These are phyloP conservation scores for Fusarium musae DNA, from an alignment of 2,329 filamentous ascomycete species.

Conservation along the genomic window DNA sequence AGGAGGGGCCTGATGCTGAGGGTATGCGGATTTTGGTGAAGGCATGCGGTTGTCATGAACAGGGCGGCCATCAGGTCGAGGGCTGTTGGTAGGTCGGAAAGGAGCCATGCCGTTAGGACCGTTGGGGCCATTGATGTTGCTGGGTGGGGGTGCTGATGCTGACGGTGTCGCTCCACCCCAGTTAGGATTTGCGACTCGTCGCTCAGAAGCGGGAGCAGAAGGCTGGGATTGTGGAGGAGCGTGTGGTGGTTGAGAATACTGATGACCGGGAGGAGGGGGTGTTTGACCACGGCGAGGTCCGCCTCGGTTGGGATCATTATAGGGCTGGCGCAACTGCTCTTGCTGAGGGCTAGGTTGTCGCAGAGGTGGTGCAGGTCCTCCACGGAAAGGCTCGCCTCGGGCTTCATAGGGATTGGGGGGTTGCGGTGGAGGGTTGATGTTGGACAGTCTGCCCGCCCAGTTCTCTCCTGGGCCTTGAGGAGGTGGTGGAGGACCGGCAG, in stretches of 20 bases:
- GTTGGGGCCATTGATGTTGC: conserved; percentile 50
- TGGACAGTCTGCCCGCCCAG: conserved; percentile 75
- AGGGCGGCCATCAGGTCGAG: conserved; percentile 84
- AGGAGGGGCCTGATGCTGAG: conserved; percentile 72
- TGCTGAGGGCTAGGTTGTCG: conserved; percentile 81
- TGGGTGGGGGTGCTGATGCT: conserved; percentile 51
- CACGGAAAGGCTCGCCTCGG: conserved; percentile 73
- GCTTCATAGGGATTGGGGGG: conserved; percentile 85
- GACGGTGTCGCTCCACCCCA: conserved; percentile 66
- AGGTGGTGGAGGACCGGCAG: conserved; percentile 70
- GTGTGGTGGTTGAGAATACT: conserved; percentile 62
- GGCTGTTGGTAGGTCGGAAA: conserved; percentile 78
- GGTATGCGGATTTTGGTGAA: conserved; percentile 90
- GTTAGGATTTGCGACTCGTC: conserved; percentile 69
- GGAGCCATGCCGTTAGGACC: conserved; percentile 69
- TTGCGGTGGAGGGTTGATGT: conserved; percentile 80
- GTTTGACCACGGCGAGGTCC: conserved; percentile 60
- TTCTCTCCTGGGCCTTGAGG: conserved; percentile 66
- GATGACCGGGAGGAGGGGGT: conserved; percentile 55
- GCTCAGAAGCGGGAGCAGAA: conserved; percentile 59
- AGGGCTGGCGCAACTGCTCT: conserved; percentile 70
- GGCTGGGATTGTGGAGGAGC: conserved; percentile 58
- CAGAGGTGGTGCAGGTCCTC: conserved; percentile 72
- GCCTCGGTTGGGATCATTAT: conserved; percentile 58
- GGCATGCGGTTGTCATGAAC: conserved; percentile 85